A percentile compares a stretch with the other conserved stretches of the same genome.
Evolutionary conservation across 2,329 filamentous ascomycete species (phyloP).

Genomic region (Alternaria dauci): DNA sequence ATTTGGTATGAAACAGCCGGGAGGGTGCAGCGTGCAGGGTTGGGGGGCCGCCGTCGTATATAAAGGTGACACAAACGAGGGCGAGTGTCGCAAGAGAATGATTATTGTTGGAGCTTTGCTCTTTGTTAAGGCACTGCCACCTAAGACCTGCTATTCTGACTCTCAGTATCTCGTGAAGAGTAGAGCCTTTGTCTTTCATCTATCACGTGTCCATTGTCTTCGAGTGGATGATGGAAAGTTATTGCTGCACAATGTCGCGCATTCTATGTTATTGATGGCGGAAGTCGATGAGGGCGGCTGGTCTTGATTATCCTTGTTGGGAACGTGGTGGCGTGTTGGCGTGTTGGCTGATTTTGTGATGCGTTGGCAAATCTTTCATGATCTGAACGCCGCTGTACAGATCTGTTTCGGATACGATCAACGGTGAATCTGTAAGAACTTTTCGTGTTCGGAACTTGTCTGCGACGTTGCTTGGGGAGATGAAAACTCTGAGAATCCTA

Average conservation of each 20-base stretch:
- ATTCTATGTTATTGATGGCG: not conserved
- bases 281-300: not conserved
- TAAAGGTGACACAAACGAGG: slow-evolving; percentile 39
- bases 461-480: not conserved
- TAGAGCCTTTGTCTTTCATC: slow-evolving; percentile 32
- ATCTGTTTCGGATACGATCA: slow-evolving; percentile 11
- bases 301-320: not conserved
- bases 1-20: slow-evolving; percentile 6
- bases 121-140: slow-evolving; percentile 32
- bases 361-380: slow-evolving; percentile 21
- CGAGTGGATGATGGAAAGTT: slow-evolving; percentile 12
- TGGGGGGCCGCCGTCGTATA: slow-evolving; percentile 29
- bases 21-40: slow-evolving; percentile 23
- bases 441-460: not conserved
- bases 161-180: slow-evolving; percentile 24
- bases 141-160: slow-evolving; percentile 28
- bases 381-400: slow-evolving; percentile 9
- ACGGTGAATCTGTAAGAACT: not conserved
- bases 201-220: slow-evolving; percentile 30
- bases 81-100: slow-evolving; percentile 23
- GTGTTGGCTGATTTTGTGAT: slow-evolving; percentile 19
- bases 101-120: slow-evolving; percentile 39
- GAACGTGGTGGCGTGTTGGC: slow-evolving; percentile 10
- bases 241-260: slow-evolving; percentile 24
- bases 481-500: not conserved